A percentile compares a stretch with the other conserved stretches of the same genome.
phyloP scores from a whole-genome alignment of 2,329 filamentous ascomycete genomes.

The Curvularia verruculosa region DNA sequence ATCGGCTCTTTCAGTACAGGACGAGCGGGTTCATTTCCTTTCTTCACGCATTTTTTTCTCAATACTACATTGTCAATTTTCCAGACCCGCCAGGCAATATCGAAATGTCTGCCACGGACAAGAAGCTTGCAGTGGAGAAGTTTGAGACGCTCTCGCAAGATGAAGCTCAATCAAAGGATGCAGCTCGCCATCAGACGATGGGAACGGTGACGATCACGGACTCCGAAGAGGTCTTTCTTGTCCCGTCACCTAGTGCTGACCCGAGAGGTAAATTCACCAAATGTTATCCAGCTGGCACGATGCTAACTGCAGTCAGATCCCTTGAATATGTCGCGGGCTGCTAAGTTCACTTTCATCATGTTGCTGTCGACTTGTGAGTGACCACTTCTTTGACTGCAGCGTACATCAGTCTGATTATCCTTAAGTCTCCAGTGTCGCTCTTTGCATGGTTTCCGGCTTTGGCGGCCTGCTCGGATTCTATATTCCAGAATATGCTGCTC shows the following conservation, averaged over 20 bases:
- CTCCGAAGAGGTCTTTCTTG: constrained; percentile 29
- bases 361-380: too few species aligned
- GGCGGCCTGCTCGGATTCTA: constrained; percentile 52
- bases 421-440: constrained; percentile 44
- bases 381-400: too few species aligned
- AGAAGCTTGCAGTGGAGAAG: constrained; percentile 12
- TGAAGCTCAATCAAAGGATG: neutral
- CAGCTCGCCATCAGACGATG: constrained; percentile 20
- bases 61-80: too few species aligned
- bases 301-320: too few species aligned
- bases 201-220: constrained; percentile 42
- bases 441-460: constrained; percentile 51
- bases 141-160: constrained; percentile 19
- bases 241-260: constrained; percentile 39
- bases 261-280: constrained; percentile 28
- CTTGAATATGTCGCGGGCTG: neutral
- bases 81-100: too few species aligned
- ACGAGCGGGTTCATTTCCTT: too few species aligned
- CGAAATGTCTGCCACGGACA: neutral
- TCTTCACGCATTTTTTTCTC: too few species aligned
- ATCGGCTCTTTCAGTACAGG: too few species aligned
- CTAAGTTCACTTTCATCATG: neutral
- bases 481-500: constrained; percentile 48
- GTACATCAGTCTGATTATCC: too few species aligned
- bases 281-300: too few species aligned